phyloP scores from a whole-genome alignment of 306 rosid species.

The Trifolium dubium region DNA sequence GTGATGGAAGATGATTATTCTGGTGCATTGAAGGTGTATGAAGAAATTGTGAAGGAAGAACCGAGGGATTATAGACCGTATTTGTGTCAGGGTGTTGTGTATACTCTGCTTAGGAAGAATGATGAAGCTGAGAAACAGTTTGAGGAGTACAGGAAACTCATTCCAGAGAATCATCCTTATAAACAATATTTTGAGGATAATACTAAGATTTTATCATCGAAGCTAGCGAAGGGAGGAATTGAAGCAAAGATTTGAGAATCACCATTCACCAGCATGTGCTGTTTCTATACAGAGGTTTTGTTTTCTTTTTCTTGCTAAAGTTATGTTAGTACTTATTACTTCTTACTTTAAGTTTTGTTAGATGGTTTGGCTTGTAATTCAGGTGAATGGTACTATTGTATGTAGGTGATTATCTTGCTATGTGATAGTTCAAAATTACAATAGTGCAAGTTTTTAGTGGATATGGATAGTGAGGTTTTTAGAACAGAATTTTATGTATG shows the following conservation, averaged over 20 bases:
- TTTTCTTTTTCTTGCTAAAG: neutral
- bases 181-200: conserved; percentile 75
- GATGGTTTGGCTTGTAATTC: conserved; percentile 31
- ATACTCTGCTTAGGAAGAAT: conserved; percentile 66
- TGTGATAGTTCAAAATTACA: neutral
- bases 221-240: conserved; percentile 50
- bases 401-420: too few species aligned
- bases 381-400: conserved; percentile 28
- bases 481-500: conserved; percentile 16
- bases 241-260: conserved; percentile 49
- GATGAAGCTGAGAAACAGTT: conserved; percentile 87
- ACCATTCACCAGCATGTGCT: conserved; percentile 9
- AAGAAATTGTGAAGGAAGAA: conserved; percentile 76
- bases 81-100: conserved; percentile 86
- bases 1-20: conserved; percentile 70
- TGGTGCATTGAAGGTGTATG: conserved; percentile 75
- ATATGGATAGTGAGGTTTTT: conserved; percentile 31
- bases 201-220: conserved; percentile 55
- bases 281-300: conserved; percentile 45
- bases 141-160: conserved; percentile 67
- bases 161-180: conserved; percentile 83
- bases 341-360: conserved; percentile 13
- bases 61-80: conserved; percentile 91
- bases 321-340: neutral
- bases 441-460: neutral